Conservation (phyloP, 345 rosid species). For the Firmiana major region DNA sequence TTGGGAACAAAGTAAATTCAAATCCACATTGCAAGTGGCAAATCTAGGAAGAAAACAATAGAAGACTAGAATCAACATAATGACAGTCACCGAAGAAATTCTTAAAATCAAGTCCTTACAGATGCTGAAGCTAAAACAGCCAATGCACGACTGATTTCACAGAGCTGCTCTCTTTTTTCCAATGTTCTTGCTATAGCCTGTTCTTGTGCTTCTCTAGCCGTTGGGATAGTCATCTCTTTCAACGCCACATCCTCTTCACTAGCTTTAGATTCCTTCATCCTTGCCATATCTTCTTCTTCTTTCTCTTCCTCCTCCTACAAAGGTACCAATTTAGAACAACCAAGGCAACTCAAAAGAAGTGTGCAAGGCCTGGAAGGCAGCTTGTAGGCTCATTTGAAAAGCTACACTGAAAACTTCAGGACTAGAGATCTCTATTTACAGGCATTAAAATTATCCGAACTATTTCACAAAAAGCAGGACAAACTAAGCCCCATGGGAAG, state of each 20-base stretch:
- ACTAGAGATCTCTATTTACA: not conserved
- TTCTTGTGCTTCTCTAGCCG: slow-evolving; percentile 70
- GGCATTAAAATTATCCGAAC: not conserved
- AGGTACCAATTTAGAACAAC: not conserved
- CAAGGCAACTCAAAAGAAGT: slow-evolving; percentile 7
- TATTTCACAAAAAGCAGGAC: not conserved
- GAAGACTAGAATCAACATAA: not conserved
- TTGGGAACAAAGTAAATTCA: slow-evolving; percentile 17
- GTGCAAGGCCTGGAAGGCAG: not conserved
- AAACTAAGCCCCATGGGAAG: not conserved
- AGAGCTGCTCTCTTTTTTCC: slow-evolving; percentile 74
- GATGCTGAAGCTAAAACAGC: slow-evolving; percentile 92
- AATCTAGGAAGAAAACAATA: slow-evolving; percentile 3
- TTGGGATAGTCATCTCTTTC: slow-evolving; percentile 62
- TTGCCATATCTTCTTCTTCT: slow-evolving; percentile 69
- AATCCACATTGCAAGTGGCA: slow-evolving; percentile 8
- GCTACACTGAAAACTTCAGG: not conserved
- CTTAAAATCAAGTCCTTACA: slow-evolving; percentile 39
- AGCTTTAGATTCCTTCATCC: slow-evolving; percentile 51
- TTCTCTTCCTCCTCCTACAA: slow-evolving; percentile 81
- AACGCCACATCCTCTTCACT: slow-evolving; percentile 69
- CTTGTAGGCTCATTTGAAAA: not conserved
- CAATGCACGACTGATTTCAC: slow-evolving; percentile 78
- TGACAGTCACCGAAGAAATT: not conserved
- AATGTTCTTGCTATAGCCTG: slow-evolving; percentile 65